Percentiles rank a stretch among this genome's conserved stretches.
phyloP scores from a whole-genome alignment of 106 monocot genomes.

The Alisma plantagoaquatica region DNA sequence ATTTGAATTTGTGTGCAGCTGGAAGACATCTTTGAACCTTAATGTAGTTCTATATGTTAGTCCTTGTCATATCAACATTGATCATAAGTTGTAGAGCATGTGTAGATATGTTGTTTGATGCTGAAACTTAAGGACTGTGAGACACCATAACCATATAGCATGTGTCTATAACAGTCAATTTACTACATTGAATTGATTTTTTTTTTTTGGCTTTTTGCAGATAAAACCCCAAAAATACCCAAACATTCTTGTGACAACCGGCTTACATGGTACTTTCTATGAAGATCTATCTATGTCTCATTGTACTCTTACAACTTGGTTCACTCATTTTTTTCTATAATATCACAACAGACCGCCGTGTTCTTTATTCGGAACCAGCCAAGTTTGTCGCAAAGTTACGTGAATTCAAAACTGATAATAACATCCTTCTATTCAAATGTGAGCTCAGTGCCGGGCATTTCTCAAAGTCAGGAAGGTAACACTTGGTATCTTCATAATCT shows the following conservation, averaged over 20 bases:
- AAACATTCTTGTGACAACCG: slow-evolving; percentile 87
- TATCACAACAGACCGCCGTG: slow-evolving; percentile 67
- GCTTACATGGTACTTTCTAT: slow-evolving; percentile 68
- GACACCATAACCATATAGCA: too few relatives aligned
- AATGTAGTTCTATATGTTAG: too few relatives aligned
- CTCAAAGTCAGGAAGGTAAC: slow-evolving; percentile 94
- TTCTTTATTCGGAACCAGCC: slow-evolving; percentile 89
- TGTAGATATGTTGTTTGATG: too few relatives aligned
- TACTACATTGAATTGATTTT: too few relatives aligned
- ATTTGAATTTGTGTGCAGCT: neutral
- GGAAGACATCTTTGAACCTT: too few relatives aligned
- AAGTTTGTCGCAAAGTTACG: slow-evolving; percentile 89
- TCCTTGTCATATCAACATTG: too few relatives aligned
- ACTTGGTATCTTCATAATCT: too few relatives aligned
- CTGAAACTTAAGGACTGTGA: too few relatives aligned
- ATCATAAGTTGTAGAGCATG: too few relatives aligned
- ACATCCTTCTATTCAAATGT: slow-evolving; percentile 85
- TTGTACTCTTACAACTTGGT: neutral
- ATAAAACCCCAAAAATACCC: slow-evolving; percentile 75
- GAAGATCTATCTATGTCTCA: neutral
- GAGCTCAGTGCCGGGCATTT: slow-evolving; percentile 80
- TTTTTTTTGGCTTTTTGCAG: too few relatives aligned
- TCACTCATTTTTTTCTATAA: neutral
- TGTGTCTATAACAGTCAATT: too few relatives aligned
- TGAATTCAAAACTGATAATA: slow-evolving; percentile 75